Evolutionary conservation across 73 alveolate genomes (phyloP), one percentile per base, ranked within the genome.

Genomic region (Stentor coeruleus): DNA sequence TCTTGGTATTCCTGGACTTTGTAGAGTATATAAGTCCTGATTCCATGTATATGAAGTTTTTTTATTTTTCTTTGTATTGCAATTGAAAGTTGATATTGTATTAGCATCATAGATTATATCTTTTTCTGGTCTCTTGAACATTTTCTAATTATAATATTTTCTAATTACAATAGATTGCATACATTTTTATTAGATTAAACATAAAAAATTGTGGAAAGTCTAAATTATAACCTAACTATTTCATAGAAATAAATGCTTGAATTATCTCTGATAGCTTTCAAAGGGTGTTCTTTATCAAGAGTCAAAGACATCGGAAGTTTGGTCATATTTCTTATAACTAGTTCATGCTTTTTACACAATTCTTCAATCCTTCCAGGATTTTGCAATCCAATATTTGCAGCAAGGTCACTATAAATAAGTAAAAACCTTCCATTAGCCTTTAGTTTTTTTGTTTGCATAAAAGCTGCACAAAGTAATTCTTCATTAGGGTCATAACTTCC

Each of bases 401-500:
- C 77, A 0, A 87, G 37, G 58, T 87, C 90, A 55, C 92, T 87
- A 38, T 87, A 82, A 84, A 87, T 72, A 26, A 87, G 81, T 38
- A 87, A 38, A 59, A 87, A 74, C 66, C 89, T 83, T 55, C 92
- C 92, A 31, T 74, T 74, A 6, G 82, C 2, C 80, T 66, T 59
- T 82, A 82, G 20, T 39, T 42, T 38, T 77, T 59, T 35, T 82
- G 89, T 36, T 57, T 81, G 84, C 49, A 36, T 40, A 75, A 87
- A 87, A 31, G 76, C 35, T 3, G 86, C 81, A 11, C 75, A 74
- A 28, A 87, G 39, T 77, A 87, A 49, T 11, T 38, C 55, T 11
- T 85, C 92, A 74, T 87, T 74, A 35, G 79, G 82, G 72, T 87
- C 92, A 41, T 80, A 81, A n/a, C 37, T 74, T 59, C 89, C 83